Base-by-base conservation (phyloP, 768 basidiomycete species). In the Tulasnella sp. region DNA sequence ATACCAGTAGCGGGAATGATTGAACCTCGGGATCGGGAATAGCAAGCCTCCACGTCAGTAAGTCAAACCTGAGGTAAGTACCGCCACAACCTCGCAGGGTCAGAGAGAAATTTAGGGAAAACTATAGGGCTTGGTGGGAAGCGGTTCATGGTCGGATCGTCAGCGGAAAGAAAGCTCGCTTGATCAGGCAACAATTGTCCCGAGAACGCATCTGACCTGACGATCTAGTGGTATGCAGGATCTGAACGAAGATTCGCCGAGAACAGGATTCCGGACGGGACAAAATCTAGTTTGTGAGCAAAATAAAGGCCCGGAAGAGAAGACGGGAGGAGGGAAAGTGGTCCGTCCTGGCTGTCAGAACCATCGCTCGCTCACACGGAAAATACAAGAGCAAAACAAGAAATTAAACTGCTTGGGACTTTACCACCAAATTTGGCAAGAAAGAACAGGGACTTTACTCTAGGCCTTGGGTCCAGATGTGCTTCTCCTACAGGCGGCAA, bases 311-410 rank as follows among this genome's bases (percentile, higher is more conserved):
- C 11, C 5, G 61, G 61, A 67, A 67, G 61, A 35, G 61, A 67
- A 67, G 51, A 35, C 61, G 5, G 26, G 15, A 67, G n/a, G 26
- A 5, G 11, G 32, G 61, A 35, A 32, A 67, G 61, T 67, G 61
- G 61, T 67, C 61, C 61, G 61, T 13, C 61, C 61, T 26, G 61
- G 29, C 61, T 67, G 23, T 29, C 61, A 67, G 26, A 67, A 67
- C 26, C 61, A 35, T 35, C 61, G 29, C 61, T 67, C 61, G 61
- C 61, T 67, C 61, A 67, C 61, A 67, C 61, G 61, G 61, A 67
- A 15, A 32, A 61, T 61, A 29, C 29, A 26, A 7, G 26, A 32
- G 15, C 23, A 61, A 67, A 67, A 67, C 61, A 67, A 29, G 61
- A 67, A 26, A 67, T 67, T 67, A 67, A 67, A 67, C 61, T 67